Evolutionary conservation across 306 rosid species (phyloP).

Genomic region (Glycine soja): DNA sequence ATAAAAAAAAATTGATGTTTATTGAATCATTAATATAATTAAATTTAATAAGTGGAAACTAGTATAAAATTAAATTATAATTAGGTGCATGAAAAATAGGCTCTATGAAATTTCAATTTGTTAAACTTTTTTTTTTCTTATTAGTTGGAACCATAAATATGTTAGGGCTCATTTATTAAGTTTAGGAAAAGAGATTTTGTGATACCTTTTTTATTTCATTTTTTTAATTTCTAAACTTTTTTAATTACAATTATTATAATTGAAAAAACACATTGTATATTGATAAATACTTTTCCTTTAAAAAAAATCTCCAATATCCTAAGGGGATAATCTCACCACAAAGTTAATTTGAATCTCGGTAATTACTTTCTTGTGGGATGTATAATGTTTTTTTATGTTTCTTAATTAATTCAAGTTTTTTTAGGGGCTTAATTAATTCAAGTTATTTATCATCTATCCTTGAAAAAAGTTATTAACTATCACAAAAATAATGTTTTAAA

Average conservation of each 20-base stretch:
- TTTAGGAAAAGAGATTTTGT: not conserved
- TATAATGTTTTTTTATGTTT: not conserved
- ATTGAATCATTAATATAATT: not conserved
- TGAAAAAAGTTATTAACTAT: too few relatives aligned
- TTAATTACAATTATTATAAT: too few relatives aligned
- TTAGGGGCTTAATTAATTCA: too few relatives aligned
- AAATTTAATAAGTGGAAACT: not conserved
- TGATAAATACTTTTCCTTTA: not conserved
- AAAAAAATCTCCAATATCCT: not conserved
- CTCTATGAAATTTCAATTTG: not conserved
- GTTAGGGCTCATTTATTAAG: not conserved
- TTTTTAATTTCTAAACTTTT: not conserved
- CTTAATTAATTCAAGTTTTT: not conserved
- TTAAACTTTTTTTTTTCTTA: not conserved
- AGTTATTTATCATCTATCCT: too few relatives aligned
- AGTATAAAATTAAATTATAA: not conserved
- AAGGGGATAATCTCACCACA: not conserved
- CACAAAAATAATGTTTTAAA: too few relatives aligned
- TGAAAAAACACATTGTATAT: too few relatives aligned
- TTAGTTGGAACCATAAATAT: not conserved
- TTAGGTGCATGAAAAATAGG: not conserved
- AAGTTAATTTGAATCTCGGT: not conserved
- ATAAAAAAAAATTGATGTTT: too few relatives aligned
- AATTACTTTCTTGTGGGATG: not conserved
- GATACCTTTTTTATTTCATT: not conserved